Base-by-base conservation (phyloP, 2,329 filamentous ascomycete genomes). In the Cladophialophora bantiana region DNA sequence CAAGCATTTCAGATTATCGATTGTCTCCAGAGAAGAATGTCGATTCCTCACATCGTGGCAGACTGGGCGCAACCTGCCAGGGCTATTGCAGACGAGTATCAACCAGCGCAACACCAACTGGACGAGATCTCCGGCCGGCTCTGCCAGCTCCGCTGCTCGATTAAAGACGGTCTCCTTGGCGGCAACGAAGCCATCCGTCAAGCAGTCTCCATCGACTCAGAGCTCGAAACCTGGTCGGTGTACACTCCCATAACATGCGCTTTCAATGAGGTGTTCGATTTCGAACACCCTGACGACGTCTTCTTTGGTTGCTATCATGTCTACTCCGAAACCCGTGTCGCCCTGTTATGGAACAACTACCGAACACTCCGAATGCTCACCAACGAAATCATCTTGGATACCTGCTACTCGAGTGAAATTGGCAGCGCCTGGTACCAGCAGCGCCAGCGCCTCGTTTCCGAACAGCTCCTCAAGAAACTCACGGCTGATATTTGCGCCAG, bases 391-490 rank as follows among this genome's bases (percentile, higher is more conserved):
- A 42, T 42, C 40, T 4, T 42, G 40, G 40, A 42, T 42, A 4
- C n/a, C 40, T 42, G 2, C 12, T 12, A 42, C 12, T 42, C 40
- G 12, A 12, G n/a, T 12, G 40, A 42, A 12, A 4, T 12, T n/a
- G 10, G 12, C 10, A 42, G n/a, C 10, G n/a, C 40, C n/a, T 42
- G 12, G 40, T 12, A 12, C n/a, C 40, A 42, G 12, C n/a, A 12
- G 40, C 12, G 12, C 40, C 40, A 42, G 40, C 12, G 40, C 40
- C 10, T 42, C 40, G 40, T n/a, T 42, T 42, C 40, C 40, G 40
- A 42, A 42, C 40, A 42, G 40, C 40, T 42, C 40, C n/a, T 42
- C 40, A 42, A 42, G 40, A n/a, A 42, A 42, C 40, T 42, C 12
- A 42, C 40, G n/a, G 2, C 40, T 42, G 40, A 42, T n/a, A 42